A percentile compares a stretch with the other conserved stretches of the same genome.
Evolutionary conservation across 208 protist genomes (phyloP).

Genomic region (Leishmania arabica): DNA sequence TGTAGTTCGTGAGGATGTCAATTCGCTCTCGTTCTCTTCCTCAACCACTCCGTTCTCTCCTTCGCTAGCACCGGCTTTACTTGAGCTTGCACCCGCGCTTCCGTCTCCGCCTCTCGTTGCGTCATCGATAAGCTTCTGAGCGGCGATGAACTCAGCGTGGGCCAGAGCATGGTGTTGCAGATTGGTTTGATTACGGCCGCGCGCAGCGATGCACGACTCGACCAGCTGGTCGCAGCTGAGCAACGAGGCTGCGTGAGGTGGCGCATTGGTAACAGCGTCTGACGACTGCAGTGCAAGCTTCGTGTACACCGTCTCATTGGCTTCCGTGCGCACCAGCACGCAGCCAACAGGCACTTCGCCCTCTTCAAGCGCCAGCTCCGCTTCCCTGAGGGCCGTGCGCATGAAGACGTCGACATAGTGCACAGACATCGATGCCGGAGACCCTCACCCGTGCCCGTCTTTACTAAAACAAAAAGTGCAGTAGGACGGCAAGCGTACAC

Average conservation of each 20-base stretch:
- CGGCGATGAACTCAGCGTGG: conserved; percentile 92
- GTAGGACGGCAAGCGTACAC: neutral
- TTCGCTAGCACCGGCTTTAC: neutral
- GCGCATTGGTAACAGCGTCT: neutral
- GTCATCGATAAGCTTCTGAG: conserved; percentile 40
- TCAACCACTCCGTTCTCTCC: neutral
- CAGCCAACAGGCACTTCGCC: conserved; percentile 96
- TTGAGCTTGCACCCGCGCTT: neutral
- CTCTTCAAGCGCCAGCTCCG: conserved; percentile 49
- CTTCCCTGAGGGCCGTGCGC: conserved; percentile 63
- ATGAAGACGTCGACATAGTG: conserved; percentile 76
- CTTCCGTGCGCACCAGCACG: conserved; percentile 73
- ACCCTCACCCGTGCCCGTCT: neutral
- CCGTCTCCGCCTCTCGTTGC: neutral
- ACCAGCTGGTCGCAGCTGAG: neutral
- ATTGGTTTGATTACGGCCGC: conserved; percentile 93
- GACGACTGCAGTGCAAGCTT: neutral
- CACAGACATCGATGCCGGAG: conserved; percentile 8
- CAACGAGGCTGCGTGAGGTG: neutral
- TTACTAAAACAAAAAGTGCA: neutral
- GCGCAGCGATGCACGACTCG: conserved; percentile 8
- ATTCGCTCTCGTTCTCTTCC: neutral
- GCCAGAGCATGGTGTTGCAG: conserved; percentile 75
- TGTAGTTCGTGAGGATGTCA: neutral
- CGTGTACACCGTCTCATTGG: conserved; percentile 19